A percentile compares a stretch with the other conserved stretches of the same genome.
These are phyloP conservation scores for Multifurca ochricompacta DNA, from an alignment of 768 basidiomycete species.

Conservation along the genomic window DNA sequence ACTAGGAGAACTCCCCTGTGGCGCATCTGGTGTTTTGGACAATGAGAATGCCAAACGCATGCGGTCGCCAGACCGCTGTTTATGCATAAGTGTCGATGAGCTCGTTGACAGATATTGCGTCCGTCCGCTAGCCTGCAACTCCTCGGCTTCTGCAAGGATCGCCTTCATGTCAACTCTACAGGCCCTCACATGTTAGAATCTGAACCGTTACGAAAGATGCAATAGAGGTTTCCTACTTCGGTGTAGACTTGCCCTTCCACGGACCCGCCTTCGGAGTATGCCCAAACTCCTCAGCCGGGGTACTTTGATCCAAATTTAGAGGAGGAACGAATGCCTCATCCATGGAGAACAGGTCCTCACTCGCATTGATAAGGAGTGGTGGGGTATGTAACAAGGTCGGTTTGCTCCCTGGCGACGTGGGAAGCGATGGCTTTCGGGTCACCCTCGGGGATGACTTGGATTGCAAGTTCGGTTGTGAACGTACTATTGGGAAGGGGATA, in stretches of 20 bases:
- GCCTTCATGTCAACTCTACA: slow-evolving; percentile 72
- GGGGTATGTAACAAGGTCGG: slow-evolving; percentile 23
- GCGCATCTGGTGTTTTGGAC: slow-evolving; percentile 7
- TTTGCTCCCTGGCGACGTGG: slow-evolving; percentile 26
- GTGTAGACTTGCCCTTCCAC: slow-evolving; percentile 32
- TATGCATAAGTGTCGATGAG: background rate
- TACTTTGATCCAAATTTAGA: slow-evolving; percentile 21
- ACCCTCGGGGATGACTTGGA: slow-evolving; percentile 26
- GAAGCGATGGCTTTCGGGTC: slow-evolving; percentile 28
- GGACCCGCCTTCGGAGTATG: slow-evolving; percentile 20
- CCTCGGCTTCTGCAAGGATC: slow-evolving; percentile 75
- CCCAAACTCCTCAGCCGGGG: background rate
- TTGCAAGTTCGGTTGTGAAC: slow-evolving; percentile 20
- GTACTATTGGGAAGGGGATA: slow-evolving; percentile 50
- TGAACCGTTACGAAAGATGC: background rate
- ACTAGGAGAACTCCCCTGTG: background rate
- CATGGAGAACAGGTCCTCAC: slow-evolving; percentile 78
- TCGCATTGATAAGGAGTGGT: slow-evolving; percentile 24
- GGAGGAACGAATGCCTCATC: slow-evolving; percentile 47
- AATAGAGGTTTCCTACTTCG: slow-evolving; percentile 39
- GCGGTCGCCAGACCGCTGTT: slow-evolving; percentile 10
- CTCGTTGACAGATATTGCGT: slow-evolving; percentile 15
- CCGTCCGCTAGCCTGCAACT: slow-evolving; percentile 18
- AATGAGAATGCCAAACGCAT: slow-evolving; percentile 11
- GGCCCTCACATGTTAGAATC: background rate